phyloP scores from a whole-genome alignment of 2,329 filamentous ascomycete species.

The Colletotrichum godetiae region DNA sequence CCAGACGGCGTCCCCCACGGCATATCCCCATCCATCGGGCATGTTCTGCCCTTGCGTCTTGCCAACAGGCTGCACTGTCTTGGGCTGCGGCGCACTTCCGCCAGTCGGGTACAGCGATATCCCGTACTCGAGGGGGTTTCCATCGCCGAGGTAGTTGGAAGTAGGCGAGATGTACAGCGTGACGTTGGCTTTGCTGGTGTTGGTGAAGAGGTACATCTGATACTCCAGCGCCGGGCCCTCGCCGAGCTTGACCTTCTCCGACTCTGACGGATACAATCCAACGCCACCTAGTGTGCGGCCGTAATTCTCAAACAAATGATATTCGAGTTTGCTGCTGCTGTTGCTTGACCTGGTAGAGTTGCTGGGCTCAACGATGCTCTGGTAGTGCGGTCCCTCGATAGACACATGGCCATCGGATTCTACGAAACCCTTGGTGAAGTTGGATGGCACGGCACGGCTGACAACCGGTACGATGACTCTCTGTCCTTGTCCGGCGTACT shows the following conservation, averaged over 20 bases:
- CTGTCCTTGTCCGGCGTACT: constrained; percentile 53
- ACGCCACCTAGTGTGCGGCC: constrained; percentile 70
- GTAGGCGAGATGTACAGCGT: constrained; percentile 63
- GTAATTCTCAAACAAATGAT: constrained; percentile 64
- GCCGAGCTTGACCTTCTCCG: constrained; percentile 59
- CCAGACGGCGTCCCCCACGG: constrained; percentile 60
- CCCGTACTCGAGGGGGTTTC: constrained; percentile 62
- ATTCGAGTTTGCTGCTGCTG: constrained; percentile 43
- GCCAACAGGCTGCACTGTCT: constrained; percentile 54
- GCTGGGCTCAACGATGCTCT: constrained; percentile 50
- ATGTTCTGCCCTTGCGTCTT: constrained; percentile 52
- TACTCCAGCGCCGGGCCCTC: constrained; percentile 69
- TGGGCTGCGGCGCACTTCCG: constrained; percentile 43
- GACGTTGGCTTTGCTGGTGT: constrained; percentile 54
- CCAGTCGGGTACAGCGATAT: constrained; percentile 57
- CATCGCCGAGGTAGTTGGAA: constrained; percentile 63
- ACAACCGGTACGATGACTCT: constrained; percentile 66
- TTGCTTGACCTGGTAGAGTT: constrained; percentile 16
- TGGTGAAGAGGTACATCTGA: constrained; percentile 70
- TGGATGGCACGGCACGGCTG: constrained; percentile 57
- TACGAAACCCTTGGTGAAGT: constrained; percentile 69
- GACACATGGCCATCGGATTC: constrained; percentile 69
- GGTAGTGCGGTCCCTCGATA: constrained; percentile 65
- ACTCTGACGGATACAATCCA: constrained; percentile 63
- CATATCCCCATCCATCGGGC: constrained; percentile 54